These are phyloP conservation scores for Fraxinus excelsior DNA, from an alignment of 257 asterid species.

Conservation along the genomic window DNA sequence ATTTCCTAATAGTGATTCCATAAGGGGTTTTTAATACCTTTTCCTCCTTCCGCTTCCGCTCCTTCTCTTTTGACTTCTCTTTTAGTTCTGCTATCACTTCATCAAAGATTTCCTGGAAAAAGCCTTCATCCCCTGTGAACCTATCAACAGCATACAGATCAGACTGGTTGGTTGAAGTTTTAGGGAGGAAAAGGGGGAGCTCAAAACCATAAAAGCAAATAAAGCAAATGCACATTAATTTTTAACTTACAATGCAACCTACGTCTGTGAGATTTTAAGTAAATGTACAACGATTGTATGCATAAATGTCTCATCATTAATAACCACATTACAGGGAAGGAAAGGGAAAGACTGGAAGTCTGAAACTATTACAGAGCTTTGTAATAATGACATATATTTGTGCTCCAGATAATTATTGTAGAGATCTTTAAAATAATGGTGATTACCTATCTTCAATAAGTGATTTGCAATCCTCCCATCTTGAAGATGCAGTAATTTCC, in stretches of 20 bases:
- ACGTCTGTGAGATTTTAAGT: not conserved
- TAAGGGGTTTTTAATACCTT: conserved; percentile 44
- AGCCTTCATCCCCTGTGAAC: conserved; percentile 68
- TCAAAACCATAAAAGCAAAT: not conserved
- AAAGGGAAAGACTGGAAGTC: too few relatives aligned
- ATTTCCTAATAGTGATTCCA: not conserved
- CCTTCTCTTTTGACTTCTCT: conserved; percentile 77
- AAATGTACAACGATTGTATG: not conserved
- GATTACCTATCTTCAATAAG: conserved; percentile 69
- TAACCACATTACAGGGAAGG: too few relatives aligned
- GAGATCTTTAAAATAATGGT: conserved; percentile 14
- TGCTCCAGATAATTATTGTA: conserved; percentile 1
- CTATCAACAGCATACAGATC: conserved; percentile 20
- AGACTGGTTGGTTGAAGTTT: not conserved
- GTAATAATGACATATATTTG: not conserved
- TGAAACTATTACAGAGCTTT: not conserved
- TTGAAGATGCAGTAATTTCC: conserved; percentile 73
- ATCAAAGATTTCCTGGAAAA: conserved; percentile 62
- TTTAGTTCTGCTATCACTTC: conserved; percentile 58
- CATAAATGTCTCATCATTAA: too few relatives aligned
- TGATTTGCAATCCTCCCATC: conserved; percentile 82
- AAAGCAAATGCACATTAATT: too few relatives aligned
- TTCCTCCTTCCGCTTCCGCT: conserved; percentile 64
- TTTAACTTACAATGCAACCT: too few relatives aligned
- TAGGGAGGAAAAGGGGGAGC: not conserved